A percentile compares a stretch with the other conserved stretches of the same genome.
These are phyloP conservation scores for Nannizziopsis arthrosporioides DNA, from an alignment of 2,329 filamentous ascomycete species.

Conservation along the genomic window DNA sequence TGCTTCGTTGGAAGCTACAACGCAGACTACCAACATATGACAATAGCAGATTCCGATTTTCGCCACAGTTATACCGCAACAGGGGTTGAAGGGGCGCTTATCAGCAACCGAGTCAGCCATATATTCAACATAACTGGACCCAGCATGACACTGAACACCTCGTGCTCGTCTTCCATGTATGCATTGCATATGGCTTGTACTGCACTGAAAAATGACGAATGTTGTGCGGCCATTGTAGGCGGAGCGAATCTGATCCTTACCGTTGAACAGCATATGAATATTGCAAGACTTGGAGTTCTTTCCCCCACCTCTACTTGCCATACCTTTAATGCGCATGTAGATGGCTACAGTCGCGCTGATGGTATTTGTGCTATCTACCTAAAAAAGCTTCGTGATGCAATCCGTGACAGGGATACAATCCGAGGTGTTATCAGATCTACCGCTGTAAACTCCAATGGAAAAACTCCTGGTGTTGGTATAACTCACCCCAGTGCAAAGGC, in stretches of 20 bases:
- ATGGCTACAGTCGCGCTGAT: slow-evolving; percentile 73
- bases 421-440: slow-evolving; percentile 30
- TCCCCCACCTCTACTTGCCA: slow-evolving; percentile 44
- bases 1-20: slow-evolving; percentile 25
- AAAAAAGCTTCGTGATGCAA: slow-evolving; percentile 67
- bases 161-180: slow-evolving; percentile 14
- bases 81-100: slow-evolving; percentile 13
- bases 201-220: slow-evolving; percentile 12
- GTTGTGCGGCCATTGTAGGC: slow-evolving; percentile 18
- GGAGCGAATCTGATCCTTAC: slow-evolving; percentile 20
- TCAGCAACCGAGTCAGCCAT: slow-evolving; percentile 12
- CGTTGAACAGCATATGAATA: slow-evolving; percentile 17
- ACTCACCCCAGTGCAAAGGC: slow-evolving; percentile 28
- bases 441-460: slow-evolving; percentile 20
- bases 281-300: slow-evolving; percentile 24
- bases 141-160: slow-evolving; percentile 16
- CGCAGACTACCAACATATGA: slow-evolving; percentile 24
- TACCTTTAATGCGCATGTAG: slow-evolving; percentile 67
- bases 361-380: slow-evolving; percentile 62
- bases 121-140: slow-evolving; percentile 14
- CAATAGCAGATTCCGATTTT: slow-evolving; percentile 9
- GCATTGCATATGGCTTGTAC: slow-evolving; percentile 15
- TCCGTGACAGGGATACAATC: slow-evolving; percentile 42
- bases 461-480: slow-evolving; percentile 21
- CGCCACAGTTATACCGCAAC: slow-evolving; percentile 12